A percentile compares a stretch with the other conserved stretches of the same genome.
These are phyloP conservation scores for Cnidoscolus chayamansa DNA, from an alignment of 441 rosid genomes.

Conservation along the genomic window DNA sequence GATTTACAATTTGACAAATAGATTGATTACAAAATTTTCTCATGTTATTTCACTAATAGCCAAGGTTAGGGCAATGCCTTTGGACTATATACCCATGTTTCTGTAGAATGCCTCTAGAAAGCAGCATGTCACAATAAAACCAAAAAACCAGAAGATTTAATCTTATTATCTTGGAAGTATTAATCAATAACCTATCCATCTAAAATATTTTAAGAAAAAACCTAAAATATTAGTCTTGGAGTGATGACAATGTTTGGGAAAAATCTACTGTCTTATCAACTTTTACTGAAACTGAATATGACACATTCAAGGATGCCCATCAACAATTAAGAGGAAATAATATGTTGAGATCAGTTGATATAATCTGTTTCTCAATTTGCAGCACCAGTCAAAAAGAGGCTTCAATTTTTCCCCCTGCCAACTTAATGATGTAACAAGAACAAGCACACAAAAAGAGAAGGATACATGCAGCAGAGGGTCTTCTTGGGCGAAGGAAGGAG, in stretches of 20 bases:
- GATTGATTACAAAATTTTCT: neutral
- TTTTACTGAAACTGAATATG: neutral
- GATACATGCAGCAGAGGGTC: no score
- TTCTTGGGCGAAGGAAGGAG: no score
- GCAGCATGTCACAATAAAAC: neutral
- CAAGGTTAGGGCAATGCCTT: neutral
- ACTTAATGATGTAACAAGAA: no score
- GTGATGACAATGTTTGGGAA: neutral
- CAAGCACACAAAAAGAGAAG: no score
- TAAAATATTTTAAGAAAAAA: no score
- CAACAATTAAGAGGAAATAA: neutral
- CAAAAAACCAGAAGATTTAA: neutral
- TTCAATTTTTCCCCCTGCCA: neutral
- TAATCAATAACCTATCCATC: no score
- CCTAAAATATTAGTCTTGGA: neutral
- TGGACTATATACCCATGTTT: neutral
- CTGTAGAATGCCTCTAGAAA: neutral
- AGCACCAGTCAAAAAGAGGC: neutral
- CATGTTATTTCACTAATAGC: neutral
- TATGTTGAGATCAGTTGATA: neutral
- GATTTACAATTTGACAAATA: neutral
- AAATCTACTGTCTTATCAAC: neutral
- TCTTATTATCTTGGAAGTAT: neutral
- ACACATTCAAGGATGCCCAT: neutral
- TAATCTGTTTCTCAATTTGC: constrained; percentile 2